phyloP scores from a whole-genome alignment of 148 eudicot genomes.

The Rhododendron griersonianum region DNA sequence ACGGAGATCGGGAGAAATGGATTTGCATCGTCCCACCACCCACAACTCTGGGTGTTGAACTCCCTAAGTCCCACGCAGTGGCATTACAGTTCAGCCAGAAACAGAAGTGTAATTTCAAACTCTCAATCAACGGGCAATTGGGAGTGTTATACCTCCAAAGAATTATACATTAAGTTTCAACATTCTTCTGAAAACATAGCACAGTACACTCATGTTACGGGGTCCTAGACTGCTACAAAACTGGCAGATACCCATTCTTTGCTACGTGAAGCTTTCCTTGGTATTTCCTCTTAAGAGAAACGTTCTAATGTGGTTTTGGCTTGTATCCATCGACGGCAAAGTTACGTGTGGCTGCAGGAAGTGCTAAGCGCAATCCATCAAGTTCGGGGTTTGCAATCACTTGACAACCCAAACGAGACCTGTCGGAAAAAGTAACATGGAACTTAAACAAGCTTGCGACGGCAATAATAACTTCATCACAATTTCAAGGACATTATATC shows the following conservation, averaged over 20 bases:
- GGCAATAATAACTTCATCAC: not conserved
- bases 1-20: not conserved
- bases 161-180: not conserved
- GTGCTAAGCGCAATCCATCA: conserved; percentile 84
- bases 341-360: conserved; percentile 87
- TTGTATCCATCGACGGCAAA: conserved; percentile 87
- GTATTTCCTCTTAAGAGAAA: not conserved
- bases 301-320: conserved; percentile 44
- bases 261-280: not conserved
- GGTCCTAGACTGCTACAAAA: not conserved
- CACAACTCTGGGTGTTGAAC: not conserved
- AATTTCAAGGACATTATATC: not conserved
- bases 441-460: not conserved
- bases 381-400: conserved; percentile 76
- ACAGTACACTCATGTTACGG: not conserved
- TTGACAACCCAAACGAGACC: conserved; percentile 98
- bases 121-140: not conserved
- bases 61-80: not conserved
- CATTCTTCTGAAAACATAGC: not conserved
- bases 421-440: conserved; percentile 17
- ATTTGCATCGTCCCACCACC: not conserved
- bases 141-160: not conserved
- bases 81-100: not conserved
- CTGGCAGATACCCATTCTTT: not conserved
- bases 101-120: not conserved